Percentiles rank a stretch among this genome's conserved stretches.
Evolutionary conservation across 495 filamentous ascomycete species (phyloP).

Genomic region (Talaromyces adpressus): DNA sequence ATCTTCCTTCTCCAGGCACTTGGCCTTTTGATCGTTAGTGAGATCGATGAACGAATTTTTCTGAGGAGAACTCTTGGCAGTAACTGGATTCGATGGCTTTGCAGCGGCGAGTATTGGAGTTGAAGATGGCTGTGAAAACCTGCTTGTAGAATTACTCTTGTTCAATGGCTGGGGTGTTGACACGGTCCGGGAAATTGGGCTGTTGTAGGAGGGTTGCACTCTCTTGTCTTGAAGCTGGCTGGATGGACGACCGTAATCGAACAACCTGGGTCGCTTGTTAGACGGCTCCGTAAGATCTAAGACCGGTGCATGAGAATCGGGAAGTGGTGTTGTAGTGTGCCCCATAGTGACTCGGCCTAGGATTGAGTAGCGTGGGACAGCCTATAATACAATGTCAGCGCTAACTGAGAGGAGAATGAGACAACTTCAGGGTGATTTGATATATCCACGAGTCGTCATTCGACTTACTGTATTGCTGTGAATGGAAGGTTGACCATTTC

Average conservation of each 20-base stretch:
- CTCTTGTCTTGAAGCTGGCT: background rate
- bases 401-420: background rate
- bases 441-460: background rate
- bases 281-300: background rate
- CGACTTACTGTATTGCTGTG: background rate
- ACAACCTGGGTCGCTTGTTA: background rate
- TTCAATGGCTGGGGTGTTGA: background rate
- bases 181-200: background rate
- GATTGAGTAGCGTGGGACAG: background rate
- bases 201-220: background rate
- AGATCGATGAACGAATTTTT: background rate
- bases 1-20: constrained; percentile 11
- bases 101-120: background rate
- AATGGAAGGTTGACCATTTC: background rate
- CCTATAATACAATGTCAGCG: background rate
- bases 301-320: background rate
- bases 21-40: background rate
- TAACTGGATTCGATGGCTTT: background rate
- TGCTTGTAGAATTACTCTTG: background rate
- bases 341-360: background rate
- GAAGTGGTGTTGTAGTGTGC: background rate
- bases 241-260: background rate
- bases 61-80: background rate
- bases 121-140: background rate
- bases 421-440: background rate